Percentiles rank a stretch among this genome's conserved stretches.
Evolutionary conservation across 192 early-diverging fungal genomes (phyloP).

Genomic region (Glomus cerebriforme): DNA sequence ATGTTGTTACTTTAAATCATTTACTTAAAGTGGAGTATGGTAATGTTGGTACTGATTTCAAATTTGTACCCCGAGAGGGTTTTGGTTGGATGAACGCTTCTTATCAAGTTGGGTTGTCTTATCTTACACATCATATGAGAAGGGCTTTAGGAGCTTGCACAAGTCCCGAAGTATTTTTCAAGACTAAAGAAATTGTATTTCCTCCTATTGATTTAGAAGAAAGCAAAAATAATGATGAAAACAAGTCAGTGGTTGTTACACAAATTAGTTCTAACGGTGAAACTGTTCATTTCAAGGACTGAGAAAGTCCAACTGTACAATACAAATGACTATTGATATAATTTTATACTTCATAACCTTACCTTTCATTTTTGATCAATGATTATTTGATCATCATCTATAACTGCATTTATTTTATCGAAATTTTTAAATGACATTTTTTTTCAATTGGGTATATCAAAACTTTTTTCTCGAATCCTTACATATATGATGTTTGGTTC

Average conservation of each 20-base stretch:
- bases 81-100: slow-evolving; percentile 99
- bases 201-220: neutral
- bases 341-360: no score
- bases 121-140: slow-evolving; percentile 69
- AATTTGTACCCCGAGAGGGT: slow-evolving; percentile 90
- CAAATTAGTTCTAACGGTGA: no score
- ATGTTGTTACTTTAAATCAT: slow-evolving; percentile 90
- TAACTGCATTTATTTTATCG: neutral
- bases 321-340: no score
- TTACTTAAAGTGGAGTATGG: slow-evolving; percentile 94
- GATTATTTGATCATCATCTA: neutral
- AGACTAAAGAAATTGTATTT: neutral
- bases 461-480: neutral
- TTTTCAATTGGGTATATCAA: neutral
- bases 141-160: slow-evolving; percentile 68
- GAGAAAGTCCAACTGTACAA: neutral
- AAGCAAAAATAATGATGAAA: neutral
- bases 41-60: slow-evolving; percentile 93
- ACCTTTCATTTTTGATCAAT: neutral
- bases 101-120: slow-evolving; percentile 79
- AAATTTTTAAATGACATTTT: neutral
- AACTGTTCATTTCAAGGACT: no score
- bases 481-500: neutral
- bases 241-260: neutral
- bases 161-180: slow-evolving; percentile 28